Evolutionary conservation across 2,329 filamentous ascomycete genomes (phyloP), one percentile per base, ranked within the genome.

Genomic region (Nothophoma quercina): DNA sequence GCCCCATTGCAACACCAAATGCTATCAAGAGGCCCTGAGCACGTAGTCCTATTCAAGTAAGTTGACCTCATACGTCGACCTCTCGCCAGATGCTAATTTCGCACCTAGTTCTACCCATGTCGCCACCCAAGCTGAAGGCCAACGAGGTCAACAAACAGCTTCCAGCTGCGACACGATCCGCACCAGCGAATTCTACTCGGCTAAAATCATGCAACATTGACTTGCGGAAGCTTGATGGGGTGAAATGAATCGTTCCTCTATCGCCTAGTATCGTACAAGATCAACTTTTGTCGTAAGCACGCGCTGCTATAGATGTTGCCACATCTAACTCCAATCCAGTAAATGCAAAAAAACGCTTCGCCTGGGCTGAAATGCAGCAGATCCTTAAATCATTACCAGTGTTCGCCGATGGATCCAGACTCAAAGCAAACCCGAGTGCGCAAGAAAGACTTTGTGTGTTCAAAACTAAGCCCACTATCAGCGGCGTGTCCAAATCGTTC

Each of bases 341-440:
- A 60, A 58, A 67, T 67, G 62, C 62, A 60, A 50, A 57, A n/a
- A 47, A 59, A 44, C 46, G 9, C 15, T 49, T 38, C 47, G 44
- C 53, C 50, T 39, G 42, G 52, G 50, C 59, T 59, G 53, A 63
- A 60, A 52, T 59, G 23, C 29, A 45, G 49, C 21, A 58, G 43
- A 51, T 34, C 22, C 33, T 41, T 33, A 46, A 44, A 32, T 10
- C 44, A 55, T 42, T 34, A 46, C 56, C 33, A 49, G 39, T 44
- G 43, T 51, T 51, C 35, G 47, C 54, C 53, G 41, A 26, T 48
- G 29, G 32, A 46, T 59, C 26, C 41, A 35, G 52, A 50, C 18
- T 30, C 39, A 54, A 51, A 29, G 47, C 44, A 39, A 40, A 41
- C 36, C 43, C 25, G 51, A 35, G 43, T 48, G 16, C 19, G 36